Evolutionary conservation across 352 stramenopile genomes (phyloP).

Genomic region (Globisporangium spiculum): DNA sequence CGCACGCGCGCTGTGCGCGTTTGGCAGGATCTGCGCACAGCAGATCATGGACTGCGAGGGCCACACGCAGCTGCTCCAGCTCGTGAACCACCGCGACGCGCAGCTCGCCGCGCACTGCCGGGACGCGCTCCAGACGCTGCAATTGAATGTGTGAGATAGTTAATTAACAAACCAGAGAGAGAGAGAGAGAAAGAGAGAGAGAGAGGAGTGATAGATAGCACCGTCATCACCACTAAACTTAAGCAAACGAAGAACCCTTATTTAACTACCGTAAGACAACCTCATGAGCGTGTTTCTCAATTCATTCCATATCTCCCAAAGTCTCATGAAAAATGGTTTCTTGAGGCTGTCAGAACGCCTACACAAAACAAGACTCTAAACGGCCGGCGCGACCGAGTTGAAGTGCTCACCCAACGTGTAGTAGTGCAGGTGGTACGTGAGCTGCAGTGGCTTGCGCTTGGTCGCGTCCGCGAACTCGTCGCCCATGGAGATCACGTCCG

Average conservation of each 20-base stretch:
- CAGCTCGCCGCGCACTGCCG: constrained; percentile 59
- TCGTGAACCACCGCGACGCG: constrained; percentile 60
- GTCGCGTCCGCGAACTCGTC: constrained; percentile 65
- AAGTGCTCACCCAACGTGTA: constrained; percentile 99
- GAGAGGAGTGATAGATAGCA: not conserved
- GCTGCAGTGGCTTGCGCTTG: constrained; percentile 71
- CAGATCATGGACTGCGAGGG: constrained; percentile 26
- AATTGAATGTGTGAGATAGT: constrained; percentile 20
- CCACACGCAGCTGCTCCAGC: constrained; percentile 36
- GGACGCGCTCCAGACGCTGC: constrained; percentile 36
- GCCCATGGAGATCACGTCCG: constrained; percentile 88
- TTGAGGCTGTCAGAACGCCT: not conserved
- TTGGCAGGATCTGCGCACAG: constrained; percentile 45
- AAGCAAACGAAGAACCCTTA: constrained; percentile 15
- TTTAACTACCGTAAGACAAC: not conserved
- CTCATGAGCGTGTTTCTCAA: constrained; percentile 2
- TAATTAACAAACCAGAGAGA: not conserved
- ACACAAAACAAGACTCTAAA: not conserved
- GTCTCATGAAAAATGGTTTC: not conserved
- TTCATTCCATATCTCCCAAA: not conserved
- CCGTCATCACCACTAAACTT: constrained; percentile 10
- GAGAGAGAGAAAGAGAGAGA: not conserved
- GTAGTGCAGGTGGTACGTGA: constrained; percentile 97
- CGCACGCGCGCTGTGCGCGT: constrained; percentile 50
- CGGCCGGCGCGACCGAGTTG: constrained; percentile 87